A percentile compares a stretch with the other conserved stretches of the same genome.
Evolutionary conservation across 306 rosid genomes (phyloP).

Genomic region (Vigna hirtella): DNA sequence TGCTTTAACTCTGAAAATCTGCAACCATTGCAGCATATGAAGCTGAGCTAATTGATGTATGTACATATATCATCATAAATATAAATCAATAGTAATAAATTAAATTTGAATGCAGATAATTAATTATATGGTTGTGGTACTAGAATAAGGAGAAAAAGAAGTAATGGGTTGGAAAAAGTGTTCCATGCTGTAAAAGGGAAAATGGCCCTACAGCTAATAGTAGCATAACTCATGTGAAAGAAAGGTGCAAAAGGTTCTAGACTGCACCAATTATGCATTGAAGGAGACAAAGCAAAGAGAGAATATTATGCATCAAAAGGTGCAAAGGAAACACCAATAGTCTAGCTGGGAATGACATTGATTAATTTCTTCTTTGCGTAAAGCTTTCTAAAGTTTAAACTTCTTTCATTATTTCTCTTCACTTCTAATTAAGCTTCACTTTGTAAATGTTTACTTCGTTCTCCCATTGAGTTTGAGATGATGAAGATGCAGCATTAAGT

Average conservation of each 20-base stretch:
- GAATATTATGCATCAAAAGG: constrained; percentile 52
- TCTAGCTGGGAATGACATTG: constrained; percentile 31
- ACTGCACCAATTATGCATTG: constrained; percentile 31
- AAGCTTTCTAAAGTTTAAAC: constrained; percentile 43
- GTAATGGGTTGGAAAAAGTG: constrained; percentile 20
- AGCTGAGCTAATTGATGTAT: constrained; percentile 22
- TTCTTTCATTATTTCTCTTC: background rate
- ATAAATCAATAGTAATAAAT: constrained; percentile 6
- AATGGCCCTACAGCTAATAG: constrained; percentile 34
- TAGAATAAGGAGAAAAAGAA: constrained; percentile 7
- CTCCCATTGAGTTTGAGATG: background rate
- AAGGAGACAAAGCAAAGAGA: constrained; percentile 44
- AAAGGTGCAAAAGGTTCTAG: background rate
- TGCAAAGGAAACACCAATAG: constrained; percentile 37
- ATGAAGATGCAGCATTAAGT: too few relatives aligned
- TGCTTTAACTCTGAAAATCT: constrained; percentile 43
- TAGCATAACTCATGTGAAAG: background rate
- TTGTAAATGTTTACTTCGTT: background rate
- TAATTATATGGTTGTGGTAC: background rate
- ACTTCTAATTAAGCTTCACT: background rate
- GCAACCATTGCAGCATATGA: constrained; percentile 22
- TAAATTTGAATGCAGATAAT: background rate
- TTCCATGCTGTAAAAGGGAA: constrained; percentile 26
- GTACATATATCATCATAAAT: constrained; percentile 14
- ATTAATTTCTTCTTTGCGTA: constrained; percentile 37